phyloP scores from a whole-genome alignment of 2,329 filamentous ascomycete genomes.

The Trichoderma pleuroti region DNA sequence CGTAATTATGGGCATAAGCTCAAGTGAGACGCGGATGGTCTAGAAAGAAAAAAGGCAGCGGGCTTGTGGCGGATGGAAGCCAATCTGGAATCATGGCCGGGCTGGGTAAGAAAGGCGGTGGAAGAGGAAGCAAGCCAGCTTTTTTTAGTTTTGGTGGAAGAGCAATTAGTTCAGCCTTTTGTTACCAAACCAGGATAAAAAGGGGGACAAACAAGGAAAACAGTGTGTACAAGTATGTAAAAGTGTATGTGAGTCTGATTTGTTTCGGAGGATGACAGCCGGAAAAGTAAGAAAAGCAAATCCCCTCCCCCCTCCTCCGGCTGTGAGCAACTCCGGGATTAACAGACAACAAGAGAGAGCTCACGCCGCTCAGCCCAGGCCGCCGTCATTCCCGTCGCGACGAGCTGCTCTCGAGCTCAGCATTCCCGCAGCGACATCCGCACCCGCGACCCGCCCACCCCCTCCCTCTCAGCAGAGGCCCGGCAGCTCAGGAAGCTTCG shows the following conservation, averaged over 20 bases:
- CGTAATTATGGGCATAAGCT: slow-evolving; percentile 61
- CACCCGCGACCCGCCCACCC: slow-evolving; percentile 28
- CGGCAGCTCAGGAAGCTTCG: slow-evolving; percentile 36
- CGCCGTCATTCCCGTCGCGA: slow-evolving; percentile 37
- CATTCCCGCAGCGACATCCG: slow-evolving; percentile 27
- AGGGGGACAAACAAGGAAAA: neutral
- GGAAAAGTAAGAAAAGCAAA: neutral
- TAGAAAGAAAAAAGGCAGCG: slow-evolving; percentile 48
- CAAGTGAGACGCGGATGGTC: slow-evolving; percentile 66
- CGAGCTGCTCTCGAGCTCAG: slow-evolving; percentile 57
- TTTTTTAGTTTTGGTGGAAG: neutral
- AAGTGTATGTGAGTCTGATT: neutral
- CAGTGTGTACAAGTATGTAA: neutral
- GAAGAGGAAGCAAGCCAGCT: slow-evolving; percentile 65
- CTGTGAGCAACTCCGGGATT: neutral
- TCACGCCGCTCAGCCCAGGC: slow-evolving; percentile 61
- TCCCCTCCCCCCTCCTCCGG: neutral
- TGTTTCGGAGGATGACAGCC: neutral
- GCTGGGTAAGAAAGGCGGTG: slow-evolving; percentile 55
- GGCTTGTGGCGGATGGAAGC: slow-evolving; percentile 39
- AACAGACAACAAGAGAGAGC: slow-evolving; percentile 23
- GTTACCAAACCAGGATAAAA: neutral
- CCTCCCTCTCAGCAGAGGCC: slow-evolving; percentile 44
- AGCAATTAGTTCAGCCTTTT: slow-evolving; percentile 1
- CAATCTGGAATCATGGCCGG: slow-evolving; percentile 56